Evolutionary conservation across 1,284 basidiomycete genomes (phyloP), one percentile per base, ranked within the genome.

Genomic region (Uromyces viciae-fabae): DNA sequence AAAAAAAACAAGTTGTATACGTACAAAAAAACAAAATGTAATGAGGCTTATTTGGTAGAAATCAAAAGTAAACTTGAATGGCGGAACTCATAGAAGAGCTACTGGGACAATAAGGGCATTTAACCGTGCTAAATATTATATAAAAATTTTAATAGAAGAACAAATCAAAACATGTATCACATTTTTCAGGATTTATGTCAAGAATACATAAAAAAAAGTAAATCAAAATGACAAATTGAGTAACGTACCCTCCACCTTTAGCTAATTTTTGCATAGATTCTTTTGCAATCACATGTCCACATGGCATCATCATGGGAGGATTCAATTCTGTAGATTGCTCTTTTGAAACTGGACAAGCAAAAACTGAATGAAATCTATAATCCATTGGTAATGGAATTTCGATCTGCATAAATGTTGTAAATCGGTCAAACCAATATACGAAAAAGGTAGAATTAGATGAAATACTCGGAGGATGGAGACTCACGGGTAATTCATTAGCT

Each of bases 311-410:
- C 93, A 97, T 97, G 0, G 96, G 96, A 28, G 95, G 97, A 86
- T 99, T 99, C 81, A 89, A 86, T 75, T 95, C 92, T 0, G 94
- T 96, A 17, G 94, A 91, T 60, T 83, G 83, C 85, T 99, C 96
- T 87, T 98, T 99, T 19, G 94, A 96, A 40, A 99, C 96, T 0
- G 97, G 94, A 86, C 97, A 99, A 58, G 94, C 92, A 86, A 99
- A 99, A 81, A 97, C 93, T 0, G 95, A 97, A 86, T 99, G 97
- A 86, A 96, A 98, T 40, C 94, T 89, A 84, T 95, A 92, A 83
- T 93, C 91, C 1, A 83, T 58, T 0, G 93, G 91, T 15, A 99
- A 86, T 0, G 94, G 93, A 83, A 99, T 94, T 87, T 98, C 96
- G 85, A 98, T 94, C 95, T 97, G 84, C 36, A 73, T 31, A 15